These are phyloP conservation scores for Onygenales sp. DNA, from an alignment of 2,329 filamentous ascomycete species.

Conservation along the genomic window DNA sequence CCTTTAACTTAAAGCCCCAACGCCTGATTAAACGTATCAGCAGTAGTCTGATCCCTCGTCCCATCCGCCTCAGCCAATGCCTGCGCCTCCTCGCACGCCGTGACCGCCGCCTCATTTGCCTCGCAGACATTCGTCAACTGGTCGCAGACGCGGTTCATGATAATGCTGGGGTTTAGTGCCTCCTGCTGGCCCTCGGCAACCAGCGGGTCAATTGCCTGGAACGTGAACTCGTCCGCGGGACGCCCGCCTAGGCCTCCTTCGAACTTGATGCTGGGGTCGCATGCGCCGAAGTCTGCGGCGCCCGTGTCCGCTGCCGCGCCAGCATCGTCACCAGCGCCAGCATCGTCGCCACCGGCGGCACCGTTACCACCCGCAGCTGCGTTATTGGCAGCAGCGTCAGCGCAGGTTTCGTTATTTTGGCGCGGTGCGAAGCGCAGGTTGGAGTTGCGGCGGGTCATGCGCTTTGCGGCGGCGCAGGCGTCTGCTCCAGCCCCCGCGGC, in stretches of 20 bases:
- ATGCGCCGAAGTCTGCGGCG: constrained; percentile 41
- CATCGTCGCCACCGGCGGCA: not conserved
- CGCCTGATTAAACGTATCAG: constrained; percentile 31
- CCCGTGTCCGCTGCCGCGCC: constrained; percentile 10
- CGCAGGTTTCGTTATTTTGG: not conserved
- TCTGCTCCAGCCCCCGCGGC: constrained; percentile 10
- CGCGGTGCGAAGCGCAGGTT: not conserved
- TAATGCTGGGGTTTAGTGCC: constrained; percentile 63
- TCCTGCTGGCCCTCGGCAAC: constrained; percentile 55
- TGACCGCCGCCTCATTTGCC: constrained; percentile 51
- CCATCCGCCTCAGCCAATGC: constrained; percentile 40
- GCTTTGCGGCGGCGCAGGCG: constrained; percentile 10
- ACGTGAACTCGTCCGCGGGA: constrained; percentile 51
- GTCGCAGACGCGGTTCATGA: constrained; percentile 63
- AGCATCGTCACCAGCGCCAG: constrained; percentile 1
- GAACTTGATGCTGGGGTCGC: constrained; percentile 47
- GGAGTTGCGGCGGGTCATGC: not conserved
- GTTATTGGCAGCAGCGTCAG: not conserved
- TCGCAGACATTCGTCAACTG: constrained; percentile 58
- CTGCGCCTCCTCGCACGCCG: constrained; percentile 45
- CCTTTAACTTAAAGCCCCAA: constrained; percentile 23
- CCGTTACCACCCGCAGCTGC: not conserved
- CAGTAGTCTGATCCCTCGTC: constrained; percentile 30
- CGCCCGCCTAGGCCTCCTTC: constrained; percentile 45
- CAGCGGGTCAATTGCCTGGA: constrained; percentile 55